These are phyloP conservation scores for Melampsora larici-populina DNA, from an alignment of 1,284 basidiomycete species.

Conservation along the genomic window DNA sequence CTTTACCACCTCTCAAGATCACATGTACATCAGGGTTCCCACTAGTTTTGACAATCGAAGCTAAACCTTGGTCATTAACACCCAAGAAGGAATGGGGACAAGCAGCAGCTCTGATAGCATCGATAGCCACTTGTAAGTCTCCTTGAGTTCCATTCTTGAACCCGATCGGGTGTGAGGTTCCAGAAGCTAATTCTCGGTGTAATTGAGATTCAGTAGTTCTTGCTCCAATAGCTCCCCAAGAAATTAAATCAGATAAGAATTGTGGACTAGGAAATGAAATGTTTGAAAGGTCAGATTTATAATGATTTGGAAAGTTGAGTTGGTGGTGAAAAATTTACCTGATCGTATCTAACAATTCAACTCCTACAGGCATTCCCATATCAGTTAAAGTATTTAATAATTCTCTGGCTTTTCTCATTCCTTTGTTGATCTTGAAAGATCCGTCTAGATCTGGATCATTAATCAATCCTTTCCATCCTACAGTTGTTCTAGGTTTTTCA, in stretches of 20 bases:
- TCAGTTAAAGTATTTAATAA: conserved; percentile 82
- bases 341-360: conserved; percentile 69
- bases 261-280: conserved; percentile 66
- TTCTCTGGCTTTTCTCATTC: conserved; percentile 81
- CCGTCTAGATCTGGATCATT: conserved; percentile 85
- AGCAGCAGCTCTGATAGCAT: conserved; percentile 83
- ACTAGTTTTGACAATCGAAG: conserved; percentile 82
- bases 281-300: conserved; percentile 1
- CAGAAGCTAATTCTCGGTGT: conserved; percentile 80
- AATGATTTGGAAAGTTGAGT: conserved; percentile 51
- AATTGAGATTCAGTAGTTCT: conserved; percentile 95
- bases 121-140: conserved; percentile 61
- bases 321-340: conserved; percentile 45
- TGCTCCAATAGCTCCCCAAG: conserved; percentile 97
- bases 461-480: conserved; percentile 98
- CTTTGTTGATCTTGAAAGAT: conserved; percentile 88
- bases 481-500: conserved; percentile 75
- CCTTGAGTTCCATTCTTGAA: conserved; percentile 60
- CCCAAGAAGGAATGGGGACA: conserved; percentile 85
- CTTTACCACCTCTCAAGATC: conserved; percentile 81
- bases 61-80: conserved; percentile 86
- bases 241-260: conserved; percentile 90
- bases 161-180: conserved; percentile 82
- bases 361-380: conserved; percentile 78
- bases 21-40: conserved; percentile 86